These are phyloP conservation scores for Vinca major DNA, from an alignment of 305 asterid species.

Conservation along the genomic window DNA sequence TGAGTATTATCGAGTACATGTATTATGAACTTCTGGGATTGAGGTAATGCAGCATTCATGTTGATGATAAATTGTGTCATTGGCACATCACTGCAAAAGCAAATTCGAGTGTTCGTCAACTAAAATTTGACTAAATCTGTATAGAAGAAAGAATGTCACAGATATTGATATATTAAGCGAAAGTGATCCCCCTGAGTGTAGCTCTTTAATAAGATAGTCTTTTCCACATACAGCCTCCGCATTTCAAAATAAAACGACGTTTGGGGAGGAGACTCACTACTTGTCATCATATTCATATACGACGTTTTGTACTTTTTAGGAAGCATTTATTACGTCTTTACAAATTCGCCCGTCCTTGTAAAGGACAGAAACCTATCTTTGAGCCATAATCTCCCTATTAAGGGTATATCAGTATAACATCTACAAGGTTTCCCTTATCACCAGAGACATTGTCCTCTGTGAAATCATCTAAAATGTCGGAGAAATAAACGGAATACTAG, in stretches of 20 bases:
- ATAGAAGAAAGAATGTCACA: not conserved
- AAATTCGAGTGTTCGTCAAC: not conserved
- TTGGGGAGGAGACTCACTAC: no score
- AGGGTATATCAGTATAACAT: no score
- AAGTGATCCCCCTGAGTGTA: not conserved
- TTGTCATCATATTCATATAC: no score
- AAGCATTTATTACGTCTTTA: no score
- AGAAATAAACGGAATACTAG: not conserved
- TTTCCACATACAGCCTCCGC: not conserved
- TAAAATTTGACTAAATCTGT: not conserved
- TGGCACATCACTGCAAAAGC: conserved; percentile 57
- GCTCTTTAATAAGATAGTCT: not conserved
- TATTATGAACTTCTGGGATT: conserved; percentile 65
- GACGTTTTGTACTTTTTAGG: no score
- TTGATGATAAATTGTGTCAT: conserved; percentile 85
- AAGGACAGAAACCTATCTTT: no score
- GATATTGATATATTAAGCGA: no score
- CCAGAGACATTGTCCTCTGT: no score
- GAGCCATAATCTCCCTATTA: no score
- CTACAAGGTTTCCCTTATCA: no score
- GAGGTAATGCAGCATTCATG: conserved; percentile 67
- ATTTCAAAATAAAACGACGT: no score
- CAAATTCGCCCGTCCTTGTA: no score
- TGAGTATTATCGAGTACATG: conserved; percentile 69
- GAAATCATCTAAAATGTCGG: not conserved